Evolutionary conservation across 768 basidiomycete genomes (phyloP).

Genomic region (Lentinula boryana): DNA sequence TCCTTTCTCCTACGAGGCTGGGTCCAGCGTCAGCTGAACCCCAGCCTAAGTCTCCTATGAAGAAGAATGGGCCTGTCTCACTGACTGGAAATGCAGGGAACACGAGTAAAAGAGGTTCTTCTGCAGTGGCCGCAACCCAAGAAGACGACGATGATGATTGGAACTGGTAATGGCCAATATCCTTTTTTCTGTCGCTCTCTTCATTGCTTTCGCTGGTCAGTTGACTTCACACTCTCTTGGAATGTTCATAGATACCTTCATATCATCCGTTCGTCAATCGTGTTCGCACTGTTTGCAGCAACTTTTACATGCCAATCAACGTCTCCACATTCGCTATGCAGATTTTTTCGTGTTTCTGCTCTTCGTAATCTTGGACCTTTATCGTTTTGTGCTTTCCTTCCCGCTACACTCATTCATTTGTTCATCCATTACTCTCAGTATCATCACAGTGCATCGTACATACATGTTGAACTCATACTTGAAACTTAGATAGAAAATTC

Average conservation of each 20-base stretch:
- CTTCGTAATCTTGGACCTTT: too few species aligned
- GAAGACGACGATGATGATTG: slow-evolving; percentile 9
- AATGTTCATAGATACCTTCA: background rate
- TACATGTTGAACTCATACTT: too few species aligned
- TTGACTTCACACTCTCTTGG: background rate
- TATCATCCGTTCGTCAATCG: background rate
- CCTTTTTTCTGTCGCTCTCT: background rate
- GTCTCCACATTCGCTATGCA: background rate
- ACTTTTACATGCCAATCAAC: background rate
- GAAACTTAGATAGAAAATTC: too few species aligned
- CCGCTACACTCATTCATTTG: too few species aligned
- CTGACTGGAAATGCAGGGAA: background rate
- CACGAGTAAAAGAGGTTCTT: background rate
- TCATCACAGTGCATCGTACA: too few species aligned
- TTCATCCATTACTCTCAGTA: too few species aligned
- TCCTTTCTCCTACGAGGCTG: background rate
- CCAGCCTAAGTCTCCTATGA: slow-evolving; percentile 6
- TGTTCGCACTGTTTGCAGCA: background rate
- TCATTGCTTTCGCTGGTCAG: background rate
- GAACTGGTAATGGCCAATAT: slow-evolving; percentile 2
- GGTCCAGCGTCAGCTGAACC: background rate
- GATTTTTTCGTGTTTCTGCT: too few species aligned
- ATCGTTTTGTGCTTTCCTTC: too few species aligned
- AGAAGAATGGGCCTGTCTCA: background rate
- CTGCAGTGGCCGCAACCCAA: background rate